These are phyloP conservation scores for Bacidia rubella DNA, from an alignment of 495 filamentous ascomycete species.

Conservation along the genomic window DNA sequence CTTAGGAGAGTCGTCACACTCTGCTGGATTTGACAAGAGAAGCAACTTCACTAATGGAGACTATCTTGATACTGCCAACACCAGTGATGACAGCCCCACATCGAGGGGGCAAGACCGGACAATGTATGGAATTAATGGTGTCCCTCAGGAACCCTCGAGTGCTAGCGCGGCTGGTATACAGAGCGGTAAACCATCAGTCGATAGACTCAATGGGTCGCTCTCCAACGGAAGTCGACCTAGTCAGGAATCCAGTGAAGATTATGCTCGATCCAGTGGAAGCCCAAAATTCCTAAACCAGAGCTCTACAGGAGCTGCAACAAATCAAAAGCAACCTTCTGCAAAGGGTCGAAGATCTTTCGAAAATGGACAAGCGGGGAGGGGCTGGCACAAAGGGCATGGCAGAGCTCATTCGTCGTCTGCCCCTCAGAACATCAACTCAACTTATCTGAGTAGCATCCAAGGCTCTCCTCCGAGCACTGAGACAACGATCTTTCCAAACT, in stretches of 20 bases:
- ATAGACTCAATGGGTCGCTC: conserved; percentile 39
- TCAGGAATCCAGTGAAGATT: conserved; percentile 27
- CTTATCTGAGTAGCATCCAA: conserved; percentile 6
- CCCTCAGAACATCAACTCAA: conserved; percentile 11
- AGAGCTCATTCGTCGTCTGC: conserved; percentile 19
- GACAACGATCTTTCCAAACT: conserved; percentile 19
- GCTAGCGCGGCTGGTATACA: conserved; percentile 34
- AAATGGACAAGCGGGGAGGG: conserved; percentile 9
- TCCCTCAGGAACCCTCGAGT: conserved; percentile 17
- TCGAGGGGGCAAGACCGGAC: too few species aligned
- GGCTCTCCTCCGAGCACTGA: conserved; percentile 21
- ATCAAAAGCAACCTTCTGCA: conserved; percentile 2
- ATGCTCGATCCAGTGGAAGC: conserved; percentile 19
- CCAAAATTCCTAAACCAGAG: conserved; percentile 18
- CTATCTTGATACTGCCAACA: too few species aligned
- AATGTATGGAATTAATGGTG: not conserved
- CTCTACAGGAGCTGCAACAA: conserved; percentile 13
- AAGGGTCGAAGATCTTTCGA: conserved; percentile 10
- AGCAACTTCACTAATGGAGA: not conserved
- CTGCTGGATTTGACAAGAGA: not conserved
- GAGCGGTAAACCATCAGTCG: conserved; percentile 35
- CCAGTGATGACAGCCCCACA: conserved; percentile 32
- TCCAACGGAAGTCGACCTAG: conserved; percentile 27
- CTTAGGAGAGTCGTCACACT: not conserved
- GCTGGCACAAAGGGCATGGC: conserved; percentile 14